A percentile compares a stretch with the other conserved stretches of the same genome.
These are phyloP conservation scores for Cercophora samala DNA, from an alignment of 495 filamentous ascomycete species.

Conservation along the genomic window DNA sequence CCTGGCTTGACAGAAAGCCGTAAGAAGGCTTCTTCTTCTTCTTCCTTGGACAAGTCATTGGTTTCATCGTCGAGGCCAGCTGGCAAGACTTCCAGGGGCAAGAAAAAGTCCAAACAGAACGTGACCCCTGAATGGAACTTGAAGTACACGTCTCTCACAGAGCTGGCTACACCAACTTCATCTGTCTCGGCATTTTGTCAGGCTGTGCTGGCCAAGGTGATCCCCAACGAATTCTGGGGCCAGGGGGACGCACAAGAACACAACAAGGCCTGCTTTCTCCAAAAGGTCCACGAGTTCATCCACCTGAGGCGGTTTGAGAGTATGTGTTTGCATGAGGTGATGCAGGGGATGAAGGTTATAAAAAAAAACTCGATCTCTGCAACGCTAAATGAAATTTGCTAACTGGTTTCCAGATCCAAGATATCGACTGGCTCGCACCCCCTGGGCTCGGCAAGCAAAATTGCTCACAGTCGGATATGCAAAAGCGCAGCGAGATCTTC, in stretches of 20 bases:
- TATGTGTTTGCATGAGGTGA: conserved; percentile 72
- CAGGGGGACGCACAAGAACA: conserved; percentile 43
- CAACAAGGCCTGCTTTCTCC: conserved; percentile 61
- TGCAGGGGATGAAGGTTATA: conserved; percentile 78
- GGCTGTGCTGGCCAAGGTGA: conserved; percentile 66
- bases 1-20: neutral
- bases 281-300: conserved; percentile 72
- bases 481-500: conserved; percentile 76
- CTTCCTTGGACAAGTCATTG: neutral
- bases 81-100: conserved; percentile 7
- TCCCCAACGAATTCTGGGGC: conserved; percentile 78
- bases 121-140: neutral
- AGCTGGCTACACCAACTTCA: conserved; percentile 65
- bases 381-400: neutral
- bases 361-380: conserved; percentile 8
- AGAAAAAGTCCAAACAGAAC: conserved; percentile 7
- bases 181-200: conserved; percentile 86
- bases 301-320: conserved; percentile 75
- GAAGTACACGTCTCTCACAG: conserved; percentile 49
- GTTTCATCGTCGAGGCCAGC: neutral
- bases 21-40: conserved; percentile 5
- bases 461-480: conserved; percentile 64
- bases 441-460: conserved; percentile 46
- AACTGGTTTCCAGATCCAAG: conserved; percentile 48
- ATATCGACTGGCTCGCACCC: conserved; percentile 70